Conservation (phyloP, 768 basidiomycete genomes). For the Neoboletus magnificus region DNA sequence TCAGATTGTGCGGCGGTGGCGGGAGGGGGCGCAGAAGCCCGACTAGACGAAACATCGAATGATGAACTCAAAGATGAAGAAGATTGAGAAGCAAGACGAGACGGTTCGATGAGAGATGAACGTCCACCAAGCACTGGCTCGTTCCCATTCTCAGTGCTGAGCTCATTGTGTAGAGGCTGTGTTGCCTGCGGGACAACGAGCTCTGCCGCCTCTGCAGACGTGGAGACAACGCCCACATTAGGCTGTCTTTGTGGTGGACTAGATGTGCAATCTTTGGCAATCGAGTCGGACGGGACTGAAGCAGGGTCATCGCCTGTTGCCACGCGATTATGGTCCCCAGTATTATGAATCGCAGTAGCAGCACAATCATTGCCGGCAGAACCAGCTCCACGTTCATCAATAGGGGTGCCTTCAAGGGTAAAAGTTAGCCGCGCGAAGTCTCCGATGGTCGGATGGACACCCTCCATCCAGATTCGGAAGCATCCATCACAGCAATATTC, state of each 20-base stretch:
- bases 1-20: slow-evolving; percentile 29
- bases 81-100: slow-evolving; percentile 31
- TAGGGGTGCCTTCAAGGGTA: slow-evolving; percentile 39
- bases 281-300: slow-evolving; percentile 22
- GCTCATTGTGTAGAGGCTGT: slow-evolving; percentile 15
- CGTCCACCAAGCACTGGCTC: slow-evolving; percentile 15
- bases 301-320: slow-evolving; percentile 26
- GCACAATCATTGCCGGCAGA: slow-evolving; percentile 28
- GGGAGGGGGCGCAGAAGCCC: slow-evolving; percentile 33
- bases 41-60: slow-evolving; percentile 48
- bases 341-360: slow-evolving; percentile 14
- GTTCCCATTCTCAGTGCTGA: slow-evolving; percentile 17
- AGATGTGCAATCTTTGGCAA: slow-evolving; percentile 12
- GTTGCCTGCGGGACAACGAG: slow-evolving; percentile 19
- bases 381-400: slow-evolving; percentile 36
- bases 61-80: slow-evolving; percentile 33
- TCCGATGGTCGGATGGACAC: slow-evolving; percentile 37
- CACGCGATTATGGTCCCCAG: slow-evolving; percentile 14
- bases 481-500: slow-evolving; percentile 42
- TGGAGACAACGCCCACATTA: slow-evolving; percentile 19
- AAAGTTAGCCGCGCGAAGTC: slow-evolving; percentile 59
- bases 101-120: slow-evolving; percentile 28
- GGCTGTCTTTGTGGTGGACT: slow-evolving; percentile 18
- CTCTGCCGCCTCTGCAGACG: slow-evolving; percentile 18
- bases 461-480: slow-evolving; percentile 39